Evolutionary conservation across 208 protist genomes (phyloP), one percentile per base, ranked within the genome.

Genomic region (Leptomonas seymouri): DNA sequence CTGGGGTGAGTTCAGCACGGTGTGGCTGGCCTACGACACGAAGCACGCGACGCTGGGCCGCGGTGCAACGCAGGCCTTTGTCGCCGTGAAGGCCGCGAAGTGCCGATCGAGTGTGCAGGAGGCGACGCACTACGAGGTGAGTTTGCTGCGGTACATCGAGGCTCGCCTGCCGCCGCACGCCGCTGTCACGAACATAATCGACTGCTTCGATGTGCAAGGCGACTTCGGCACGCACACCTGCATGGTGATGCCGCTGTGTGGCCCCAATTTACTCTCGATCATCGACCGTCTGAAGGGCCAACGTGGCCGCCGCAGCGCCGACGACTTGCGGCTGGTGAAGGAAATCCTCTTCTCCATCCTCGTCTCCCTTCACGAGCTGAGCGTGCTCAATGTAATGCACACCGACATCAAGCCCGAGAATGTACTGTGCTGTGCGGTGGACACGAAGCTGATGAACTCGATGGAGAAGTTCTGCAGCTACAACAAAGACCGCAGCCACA

Each of bases 371-470:
- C 53, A 77, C n/a, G 82, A 85, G 49, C 78, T 98, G 39, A 81
- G 91, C 55, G 53, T 69, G 39, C 50, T 90, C 30, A 82, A 94
- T 67, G 80, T 98, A 23, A 80, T 98, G 54, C 94, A 98, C 82
- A 97, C 94, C 15, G 94, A 98, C 76, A 89, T 98, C 50, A 98
- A 98, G 65, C 93, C 93, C 8, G 93, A 96, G 76, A 97, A 96
- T 62, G 80, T 96, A 50, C 77, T 97, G 54, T 93, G 75, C 70
- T 81, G 76, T 39, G 67, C 73, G 16, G 81, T 88, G 41, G 89
- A 94, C 69, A 81, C 76, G 27, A 85, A 79, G 62, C 74, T 96
- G 54, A 39, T 90, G 23, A 44, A 41, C 5, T 62, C 76, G 41
- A 94, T 96, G 79, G 79, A 89, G 64, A 71, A 64, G 41, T 94